phyloP scores from a whole-genome alignment of 306 rosid species.

The Glycine soja region DNA sequence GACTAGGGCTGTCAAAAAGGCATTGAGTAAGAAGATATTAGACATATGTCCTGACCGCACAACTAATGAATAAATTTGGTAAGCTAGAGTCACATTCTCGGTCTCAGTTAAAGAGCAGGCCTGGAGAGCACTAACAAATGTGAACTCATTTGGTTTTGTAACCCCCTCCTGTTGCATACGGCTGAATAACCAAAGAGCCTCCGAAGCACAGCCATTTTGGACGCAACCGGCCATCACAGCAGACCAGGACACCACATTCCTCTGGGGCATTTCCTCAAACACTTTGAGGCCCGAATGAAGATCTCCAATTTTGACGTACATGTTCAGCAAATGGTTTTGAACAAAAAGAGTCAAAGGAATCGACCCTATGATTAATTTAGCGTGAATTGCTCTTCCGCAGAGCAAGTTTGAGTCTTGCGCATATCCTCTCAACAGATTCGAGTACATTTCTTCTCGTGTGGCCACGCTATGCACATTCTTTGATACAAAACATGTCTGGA shows the following conservation, averaged over 20 bases:
- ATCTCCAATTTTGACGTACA: conserved; percentile 64
- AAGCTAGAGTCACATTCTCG: conserved; percentile 45
- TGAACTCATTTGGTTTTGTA: conserved; percentile 73
- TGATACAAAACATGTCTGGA: conserved; percentile 36
- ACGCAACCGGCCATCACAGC: conserved; percentile 65
- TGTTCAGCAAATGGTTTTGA: conserved; percentile 66
- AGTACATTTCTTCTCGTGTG: conserved; percentile 53
- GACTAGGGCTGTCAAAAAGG: conserved; percentile 61
- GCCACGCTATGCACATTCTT: not conserved
- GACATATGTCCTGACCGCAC: conserved; percentile 67
- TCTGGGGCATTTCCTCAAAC: conserved; percentile 80
- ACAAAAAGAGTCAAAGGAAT: conserved; percentile 63
- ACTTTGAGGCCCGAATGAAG: conserved; percentile 59
- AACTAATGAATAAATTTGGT: conserved; percentile 65
- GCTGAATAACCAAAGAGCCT: conserved; percentile 63
- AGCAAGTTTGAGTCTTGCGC: conserved; percentile 51
- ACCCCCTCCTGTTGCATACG: conserved; percentile 67
- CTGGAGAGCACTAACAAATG: conserved; percentile 75
- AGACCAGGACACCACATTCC: conserved; percentile 84
- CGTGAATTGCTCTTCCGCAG: conserved; percentile 69
- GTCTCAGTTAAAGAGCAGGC: conserved; percentile 66
- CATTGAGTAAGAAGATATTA: conserved; percentile 64
- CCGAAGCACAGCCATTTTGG: conserved; percentile 50
- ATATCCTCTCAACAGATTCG: conserved; percentile 51
- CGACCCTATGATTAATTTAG: conserved; percentile 58